Percentiles rank a stretch among this genome's conserved stretches.
phyloP scores from a whole-genome alignment of 805 yeast genomes.

The Middelhovenomyces tepae region DNA sequence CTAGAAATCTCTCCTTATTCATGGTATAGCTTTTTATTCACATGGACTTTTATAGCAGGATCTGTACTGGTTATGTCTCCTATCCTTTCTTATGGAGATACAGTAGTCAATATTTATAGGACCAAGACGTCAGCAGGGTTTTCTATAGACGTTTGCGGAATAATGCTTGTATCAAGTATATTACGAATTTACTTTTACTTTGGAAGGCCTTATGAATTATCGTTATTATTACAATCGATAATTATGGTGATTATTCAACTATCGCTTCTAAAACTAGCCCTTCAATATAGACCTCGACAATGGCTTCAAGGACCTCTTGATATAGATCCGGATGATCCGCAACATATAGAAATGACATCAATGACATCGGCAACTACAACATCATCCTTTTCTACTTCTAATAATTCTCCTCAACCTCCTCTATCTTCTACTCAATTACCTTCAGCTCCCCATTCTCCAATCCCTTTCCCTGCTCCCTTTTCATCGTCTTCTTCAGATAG shows the following conservation, averaged over 20 bases:
- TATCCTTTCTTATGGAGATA: constrained; percentile 76
- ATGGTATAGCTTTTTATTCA: constrained; percentile 14
- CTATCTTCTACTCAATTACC: too few relatives aligned
- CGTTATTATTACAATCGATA: constrained; percentile 67
- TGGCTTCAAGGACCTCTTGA: constrained; percentile 56
- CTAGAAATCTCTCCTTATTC: too few relatives aligned
- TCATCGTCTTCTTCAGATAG: too few relatives aligned
- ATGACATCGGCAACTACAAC: too few relatives aligned
- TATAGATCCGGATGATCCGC: constrained; percentile 52
- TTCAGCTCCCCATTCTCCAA: background rate
- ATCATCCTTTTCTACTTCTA: too few relatives aligned
- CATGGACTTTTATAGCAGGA: constrained; percentile 36
- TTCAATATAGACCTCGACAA: constrained; percentile 30
- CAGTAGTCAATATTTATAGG: constrained; percentile 58
- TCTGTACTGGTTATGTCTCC: constrained; percentile 74
- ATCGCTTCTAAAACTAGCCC: constrained; percentile 52
- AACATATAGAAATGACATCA: too few relatives aligned
- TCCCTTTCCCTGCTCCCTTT: too few relatives aligned
- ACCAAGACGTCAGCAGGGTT: constrained; percentile 67
- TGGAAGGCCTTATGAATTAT: constrained; percentile 72
- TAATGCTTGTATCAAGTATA: constrained; percentile 73
- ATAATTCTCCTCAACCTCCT: too few relatives aligned
- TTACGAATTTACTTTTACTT: constrained; percentile 69
- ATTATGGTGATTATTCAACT: constrained; percentile 80
- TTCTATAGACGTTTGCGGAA: constrained; percentile 86